A percentile compares a stretch with the other conserved stretches of the same genome.
Evolutionary conservation across 441 rosid genomes (phyloP).

Genomic region (Cnidoscolus chayamansa): DNA sequence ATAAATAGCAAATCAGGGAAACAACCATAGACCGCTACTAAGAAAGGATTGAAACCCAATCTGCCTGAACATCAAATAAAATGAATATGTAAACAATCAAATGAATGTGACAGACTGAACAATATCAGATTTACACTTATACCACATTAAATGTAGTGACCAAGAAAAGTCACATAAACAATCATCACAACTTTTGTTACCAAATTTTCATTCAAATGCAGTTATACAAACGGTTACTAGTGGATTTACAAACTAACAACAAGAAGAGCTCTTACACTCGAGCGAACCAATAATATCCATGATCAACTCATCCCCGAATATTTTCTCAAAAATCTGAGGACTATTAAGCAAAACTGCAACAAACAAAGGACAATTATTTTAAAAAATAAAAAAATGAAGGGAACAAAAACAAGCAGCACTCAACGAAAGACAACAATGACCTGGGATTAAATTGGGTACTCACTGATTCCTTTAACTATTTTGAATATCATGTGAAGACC

Average conservation of each 20-base stretch:
- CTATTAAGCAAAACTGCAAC: conserved; percentile 86
- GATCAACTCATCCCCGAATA: conserved; percentile 90
- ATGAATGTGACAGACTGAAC: neutral
- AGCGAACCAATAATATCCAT: conserved; percentile 96
- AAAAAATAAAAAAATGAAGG: conserved; percentile 19
- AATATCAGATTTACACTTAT: neutral
- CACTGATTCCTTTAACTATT: conserved; percentile 90
- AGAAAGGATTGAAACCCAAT: neutral
- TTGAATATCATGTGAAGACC: conserved; percentile 94
- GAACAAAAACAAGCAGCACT: conserved; percentile 16
- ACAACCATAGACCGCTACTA: conserved; percentile 5
- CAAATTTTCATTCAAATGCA: conserved; percentile 7
- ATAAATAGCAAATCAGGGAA: conserved; percentile 5
- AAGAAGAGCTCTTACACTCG: conserved; percentile 67
- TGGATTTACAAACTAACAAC: conserved; percentile 5
- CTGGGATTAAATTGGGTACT: conserved; percentile 31
- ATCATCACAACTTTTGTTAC: neutral
- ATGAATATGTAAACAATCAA: neutral
- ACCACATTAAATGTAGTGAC: conserved; percentile 2
- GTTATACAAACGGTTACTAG: neutral
- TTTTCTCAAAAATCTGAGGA: conserved; percentile 83
- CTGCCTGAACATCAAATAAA: conserved; percentile 9
- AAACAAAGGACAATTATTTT: conserved; percentile 23
- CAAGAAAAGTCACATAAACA: neutral
- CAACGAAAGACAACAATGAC: neutral